phyloP scores from a whole-genome alignment of 768 basidiomycete genomes.

The Boletus eberwhitei region DNA sequence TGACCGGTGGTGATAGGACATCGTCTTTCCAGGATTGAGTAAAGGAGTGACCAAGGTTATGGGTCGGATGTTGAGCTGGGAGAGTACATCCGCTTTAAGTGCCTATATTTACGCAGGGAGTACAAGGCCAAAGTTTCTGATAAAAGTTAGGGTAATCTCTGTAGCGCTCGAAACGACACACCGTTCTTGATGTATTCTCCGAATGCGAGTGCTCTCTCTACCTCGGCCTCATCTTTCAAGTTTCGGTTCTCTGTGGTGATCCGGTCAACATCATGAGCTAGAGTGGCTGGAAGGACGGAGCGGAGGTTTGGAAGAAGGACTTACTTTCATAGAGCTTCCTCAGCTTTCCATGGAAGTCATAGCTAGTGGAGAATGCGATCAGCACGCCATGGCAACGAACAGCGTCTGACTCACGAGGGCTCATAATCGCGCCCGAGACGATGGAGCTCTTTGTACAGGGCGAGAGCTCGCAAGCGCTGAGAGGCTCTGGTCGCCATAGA shows the following conservation, averaged over 20 bases:
- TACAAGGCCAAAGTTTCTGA: conserved; percentile 81
- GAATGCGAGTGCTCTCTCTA: conserved; percentile 69
- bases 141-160: not conserved
- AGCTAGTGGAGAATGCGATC: conserved; percentile 42
- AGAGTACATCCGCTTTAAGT: conserved; percentile 73
- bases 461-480: conserved; percentile 57
- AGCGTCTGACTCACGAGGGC: conserved; percentile 55
- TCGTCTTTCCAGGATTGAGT: not conserved
- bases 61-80: conserved; percentile 9
- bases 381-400: conserved; percentile 9
- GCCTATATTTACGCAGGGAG: conserved; percentile 77
- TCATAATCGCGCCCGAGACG: conserved; percentile 81
- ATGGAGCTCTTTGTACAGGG: conserved; percentile 80
- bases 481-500: conserved; percentile 49
- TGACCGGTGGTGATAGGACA: not conserved
- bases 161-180: conserved; percentile 27
- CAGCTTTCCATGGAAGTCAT: conserved; percentile 73
- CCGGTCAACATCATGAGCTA: not conserved
- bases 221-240: conserved; percentile 64
- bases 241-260: conserved; percentile 56
- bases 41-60: not conserved
- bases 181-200: conserved; percentile 88
- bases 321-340: conserved; percentile 72
- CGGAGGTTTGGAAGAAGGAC: conserved; percentile 17
- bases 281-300: no score